phyloP scores from a whole-genome alignment of 208 protist species.

The Acanthamoeba royreba region DNA sequence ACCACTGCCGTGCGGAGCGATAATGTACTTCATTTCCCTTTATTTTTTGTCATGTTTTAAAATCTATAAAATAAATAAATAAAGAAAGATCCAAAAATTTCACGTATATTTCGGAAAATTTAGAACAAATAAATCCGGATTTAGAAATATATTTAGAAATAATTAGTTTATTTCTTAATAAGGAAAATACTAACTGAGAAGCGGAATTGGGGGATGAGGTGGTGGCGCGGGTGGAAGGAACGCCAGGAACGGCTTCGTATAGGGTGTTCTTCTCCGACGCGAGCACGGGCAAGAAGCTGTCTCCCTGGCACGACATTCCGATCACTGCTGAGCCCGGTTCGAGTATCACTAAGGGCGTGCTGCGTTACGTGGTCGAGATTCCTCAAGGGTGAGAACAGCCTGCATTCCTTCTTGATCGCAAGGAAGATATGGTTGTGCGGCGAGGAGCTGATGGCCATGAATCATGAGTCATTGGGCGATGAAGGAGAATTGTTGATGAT shows the following conservation, averaged over 20 bases:
- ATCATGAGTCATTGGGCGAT: too few relatives aligned
- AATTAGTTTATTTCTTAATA: background rate
- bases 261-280: background rate
- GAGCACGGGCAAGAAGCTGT: constrained; percentile 56
- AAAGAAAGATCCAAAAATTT: too few relatives aligned
- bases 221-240: background rate
- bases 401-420: background rate
- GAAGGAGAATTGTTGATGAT: too few relatives aligned
- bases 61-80: too few relatives aligned
- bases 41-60: background rate
- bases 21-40: background rate
- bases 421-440: too few relatives aligned
- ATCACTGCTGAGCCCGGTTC: constrained; percentile 46
- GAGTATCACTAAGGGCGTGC: constrained; percentile 48
- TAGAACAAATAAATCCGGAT: too few relatives aligned
- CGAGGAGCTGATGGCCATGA: too few relatives aligned
- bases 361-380: background rate
- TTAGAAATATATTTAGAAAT: background rate
- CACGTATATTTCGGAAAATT: too few relatives aligned
- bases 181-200: background rate
- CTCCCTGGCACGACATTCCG: constrained; percentile 78
- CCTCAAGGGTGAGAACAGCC: background rate
- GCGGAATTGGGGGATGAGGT: background rate
- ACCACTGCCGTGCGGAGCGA: background rate
- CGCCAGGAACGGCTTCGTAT: background rate